These are phyloP conservation scores for Penicillium verhagenii DNA, from an alignment of 495 filamentous ascomycete genomes.

Conservation along the genomic window DNA sequence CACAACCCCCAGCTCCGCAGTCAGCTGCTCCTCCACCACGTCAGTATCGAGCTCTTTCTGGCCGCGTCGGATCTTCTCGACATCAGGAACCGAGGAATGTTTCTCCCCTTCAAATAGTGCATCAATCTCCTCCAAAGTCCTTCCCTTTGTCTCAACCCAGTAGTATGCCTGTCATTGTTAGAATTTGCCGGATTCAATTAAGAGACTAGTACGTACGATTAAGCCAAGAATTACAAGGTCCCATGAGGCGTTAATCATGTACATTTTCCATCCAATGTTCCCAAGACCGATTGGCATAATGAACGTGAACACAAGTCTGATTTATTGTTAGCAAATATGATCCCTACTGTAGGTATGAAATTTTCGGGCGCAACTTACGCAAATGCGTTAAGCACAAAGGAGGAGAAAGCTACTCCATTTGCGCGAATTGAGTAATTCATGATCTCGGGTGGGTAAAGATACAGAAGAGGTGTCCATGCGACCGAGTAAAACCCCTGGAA, in stretches of 20 bases:
- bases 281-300: conserved; percentile 50
- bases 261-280: conserved; percentile 30
- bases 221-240: conserved; percentile 20
- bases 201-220: conserved; percentile 22
- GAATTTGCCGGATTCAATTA: background rate
- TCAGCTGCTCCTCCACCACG: conserved; percentile 12
- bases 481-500: conserved; percentile 62
- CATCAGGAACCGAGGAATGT: conserved; percentile 43
- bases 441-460: conserved; percentile 58
- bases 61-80: conserved; percentile 38
- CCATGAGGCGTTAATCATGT: conserved; percentile 27
- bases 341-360: background rate
- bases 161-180: conserved; percentile 14
- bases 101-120: conserved; percentile 39
- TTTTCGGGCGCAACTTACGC: conserved; percentile 34
- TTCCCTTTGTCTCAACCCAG: conserved; percentile 53
- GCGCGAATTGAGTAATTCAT: conserved; percentile 31
- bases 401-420: conserved; percentile 21
- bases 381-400: conserved; percentile 41
- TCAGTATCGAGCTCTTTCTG: conserved; percentile 19
- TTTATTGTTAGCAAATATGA: background rate
- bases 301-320: conserved; percentile 43
- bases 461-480: conserved; percentile 59
- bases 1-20: background rate
- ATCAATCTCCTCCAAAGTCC: conserved; percentile 57